Percentiles rank a stretch among this genome's conserved stretches.
phyloP scores from a whole-genome alignment of 148 eudicot genomes.

The Chenopodium formosanum region DNA sequence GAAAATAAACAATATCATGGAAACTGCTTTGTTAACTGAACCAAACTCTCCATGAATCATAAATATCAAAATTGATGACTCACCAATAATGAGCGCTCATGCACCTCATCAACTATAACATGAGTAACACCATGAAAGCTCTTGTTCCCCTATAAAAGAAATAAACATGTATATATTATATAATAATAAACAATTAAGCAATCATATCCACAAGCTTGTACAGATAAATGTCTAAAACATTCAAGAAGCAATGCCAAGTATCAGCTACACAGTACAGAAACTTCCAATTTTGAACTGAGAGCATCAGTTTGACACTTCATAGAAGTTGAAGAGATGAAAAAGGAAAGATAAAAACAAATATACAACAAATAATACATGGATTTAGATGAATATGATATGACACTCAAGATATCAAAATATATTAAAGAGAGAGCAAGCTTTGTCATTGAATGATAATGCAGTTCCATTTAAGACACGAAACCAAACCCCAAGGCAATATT shows the following conservation, averaged over 20 bases:
- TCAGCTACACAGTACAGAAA: background rate
- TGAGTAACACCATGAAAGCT: slow-evolving; percentile 79
- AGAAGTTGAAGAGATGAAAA: background rate
- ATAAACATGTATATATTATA: too few species aligned
- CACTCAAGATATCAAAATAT: background rate
- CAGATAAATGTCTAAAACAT: background rate
- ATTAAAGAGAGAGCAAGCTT: background rate
- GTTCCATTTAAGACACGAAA: background rate
- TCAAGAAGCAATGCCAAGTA: background rate
- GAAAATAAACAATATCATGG: background rate
- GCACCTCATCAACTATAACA: slow-evolving; percentile 98
- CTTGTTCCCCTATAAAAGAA: slow-evolving; percentile 65
- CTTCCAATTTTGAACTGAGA: too few species aligned
- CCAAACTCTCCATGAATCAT: background rate
- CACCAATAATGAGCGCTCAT: slow-evolving; percentile 95
- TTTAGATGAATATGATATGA: background rate
- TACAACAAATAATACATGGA: background rate
- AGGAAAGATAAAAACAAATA: background rate
- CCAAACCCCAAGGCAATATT: background rate
- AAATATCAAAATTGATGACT: slow-evolving; percentile 30
- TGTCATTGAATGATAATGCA: background rate
- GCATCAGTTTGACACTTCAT: background rate
- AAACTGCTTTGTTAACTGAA: background rate
- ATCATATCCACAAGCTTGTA: background rate
- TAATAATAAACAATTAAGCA: background rate